Evolutionary conservation across 768 basidiomycete genomes (phyloP), one percentile per base, ranked within the genome.

Genomic region (Termitomyces eurrhizus): DNA sequence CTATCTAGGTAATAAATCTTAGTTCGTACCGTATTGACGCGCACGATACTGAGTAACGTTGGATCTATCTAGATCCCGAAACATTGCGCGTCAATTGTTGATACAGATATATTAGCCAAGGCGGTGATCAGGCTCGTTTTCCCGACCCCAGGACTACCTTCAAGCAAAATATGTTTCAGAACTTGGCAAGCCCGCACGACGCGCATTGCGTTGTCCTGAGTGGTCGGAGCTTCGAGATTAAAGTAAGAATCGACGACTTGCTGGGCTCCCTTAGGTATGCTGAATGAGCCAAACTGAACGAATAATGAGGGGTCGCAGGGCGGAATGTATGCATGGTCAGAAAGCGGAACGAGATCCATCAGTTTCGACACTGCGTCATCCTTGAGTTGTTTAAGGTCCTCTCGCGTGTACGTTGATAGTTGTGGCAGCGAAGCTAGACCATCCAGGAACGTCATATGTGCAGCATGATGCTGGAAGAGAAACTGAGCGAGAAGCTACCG

Each of bases 91-190:
- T n/a, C n/a, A n/a, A n/a, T n/a, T n/a, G n/a, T n/a, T n/a, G n/a
- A n/a, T n/a, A n/a, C 93, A 42, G 88, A 78, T 5, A 90, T 75
- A 62, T 86, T 87, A 26, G 95, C 94, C 12, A 99, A 78, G 9
- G 97, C 96, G 18, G 88, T 81, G 53, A 98, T 78, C 4, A 99
- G 81, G 69, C 93, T 96, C 2, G 97, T 98, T 75, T 99, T 99
- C 3, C 97, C 97, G 14, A 98, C 97, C 0, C 97, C 97, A 12
- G 97, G 97, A 73, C 95, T 98, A 1, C 97, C 97, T 70, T 99
- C 97, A 9, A 99, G 80, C 13, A 99, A 80, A 60, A 99, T 92
- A 0, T 97, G 94, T 71, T 98, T 98, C 3, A 75, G 67, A 4
- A 98, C 78, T 72, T 98, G 97, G 62, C 89, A 92, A 3, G 95